A percentile compares a stretch with the other conserved stretches of the same genome.
phyloP scores from a whole-genome alignment of 768 basidiomycete genomes.

The Lactifluus hygrophoroides region DNA sequence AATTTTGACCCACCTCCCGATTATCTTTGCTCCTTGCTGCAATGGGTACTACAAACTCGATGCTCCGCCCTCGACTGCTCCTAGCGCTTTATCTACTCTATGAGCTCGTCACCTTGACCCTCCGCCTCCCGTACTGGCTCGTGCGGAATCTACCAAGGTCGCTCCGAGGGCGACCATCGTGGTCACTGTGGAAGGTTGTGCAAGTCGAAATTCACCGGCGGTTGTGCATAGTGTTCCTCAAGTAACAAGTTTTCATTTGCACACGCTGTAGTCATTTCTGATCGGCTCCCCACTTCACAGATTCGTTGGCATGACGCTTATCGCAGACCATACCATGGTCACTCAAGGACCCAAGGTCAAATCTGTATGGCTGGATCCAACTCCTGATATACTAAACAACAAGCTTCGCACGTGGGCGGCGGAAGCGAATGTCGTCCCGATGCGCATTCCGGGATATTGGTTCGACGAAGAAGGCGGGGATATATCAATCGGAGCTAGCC shows the following conservation, averaged over 20 bases:
- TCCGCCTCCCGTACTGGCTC: too few species aligned
- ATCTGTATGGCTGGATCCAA: too few species aligned
- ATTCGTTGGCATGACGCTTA: background rate
- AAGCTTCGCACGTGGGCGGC: too few species aligned
- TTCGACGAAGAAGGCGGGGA: too few species aligned
- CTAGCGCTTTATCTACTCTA: too few species aligned
- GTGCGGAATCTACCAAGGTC: too few species aligned
- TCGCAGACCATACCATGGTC: slow-evolving; percentile 3
- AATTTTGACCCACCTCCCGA: too few species aligned
- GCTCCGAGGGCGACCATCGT: too few species aligned
- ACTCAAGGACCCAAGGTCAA: too few species aligned
- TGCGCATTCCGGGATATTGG: slow-evolving; percentile 21
- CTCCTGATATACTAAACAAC: too few species aligned
- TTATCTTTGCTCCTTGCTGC: background rate
- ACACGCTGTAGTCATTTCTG: background rate
- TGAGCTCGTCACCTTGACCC: too few species aligned
- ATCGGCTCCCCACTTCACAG: background rate
- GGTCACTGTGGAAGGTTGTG: background rate
- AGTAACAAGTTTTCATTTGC: background rate
- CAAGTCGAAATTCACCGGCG: background rate
- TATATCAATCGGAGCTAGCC: background rate
- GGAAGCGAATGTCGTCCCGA: slow-evolving; percentile 13
- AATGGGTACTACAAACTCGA: background rate
- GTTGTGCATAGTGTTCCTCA: background rate
- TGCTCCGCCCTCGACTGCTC: too few species aligned